A percentile compares a stretch with the other conserved stretches of the same genome.
Conservation (phyloP, 2,329 filamentous ascomycete species). For the Penicillium corylophilum region DNA sequence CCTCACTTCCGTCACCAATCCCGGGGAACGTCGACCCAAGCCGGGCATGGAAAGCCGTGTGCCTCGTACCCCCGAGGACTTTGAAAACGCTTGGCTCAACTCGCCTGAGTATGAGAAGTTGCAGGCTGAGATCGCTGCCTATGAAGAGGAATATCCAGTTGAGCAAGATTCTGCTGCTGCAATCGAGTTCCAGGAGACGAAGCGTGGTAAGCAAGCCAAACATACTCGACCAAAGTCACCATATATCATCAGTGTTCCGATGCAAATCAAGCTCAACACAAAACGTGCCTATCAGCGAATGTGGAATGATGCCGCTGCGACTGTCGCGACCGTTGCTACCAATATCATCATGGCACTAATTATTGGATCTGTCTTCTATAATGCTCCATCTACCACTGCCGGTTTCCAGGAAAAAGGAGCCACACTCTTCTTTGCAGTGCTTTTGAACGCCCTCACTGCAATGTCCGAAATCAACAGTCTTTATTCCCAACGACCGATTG, state of each 20-base stretch:
- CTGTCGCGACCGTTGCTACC: conserved; percentile 60
- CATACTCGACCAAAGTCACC: conserved; percentile 65
- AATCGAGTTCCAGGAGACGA: conserved; percentile 32
- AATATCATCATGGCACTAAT: conserved; percentile 75
- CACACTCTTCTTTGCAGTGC: conserved; percentile 78
- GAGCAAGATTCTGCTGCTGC: conserved; percentile 28
- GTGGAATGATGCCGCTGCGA: conserved; percentile 70
- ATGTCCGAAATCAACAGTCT: conserved; percentile 45
- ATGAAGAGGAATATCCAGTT: conserved; percentile 38
- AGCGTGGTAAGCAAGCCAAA: conserved; percentile 39
- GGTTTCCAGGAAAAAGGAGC: conserved; percentile 76
- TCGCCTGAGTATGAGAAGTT: conserved; percentile 48
- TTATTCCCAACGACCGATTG: conserved; percentile 23
- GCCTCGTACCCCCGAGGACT: conserved; percentile 67
- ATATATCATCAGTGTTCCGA: conserved; percentile 70
- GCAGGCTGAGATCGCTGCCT: conserved; percentile 40
- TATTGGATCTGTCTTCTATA: conserved; percentile 76
- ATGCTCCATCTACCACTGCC: conserved; percentile 60
- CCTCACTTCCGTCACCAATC: conserved; percentile 65
- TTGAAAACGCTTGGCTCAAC: conserved; percentile 55
- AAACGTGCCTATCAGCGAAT: conserved; percentile 76
- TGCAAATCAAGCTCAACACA: conserved; percentile 75
- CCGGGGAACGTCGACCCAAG: conserved; percentile 54
- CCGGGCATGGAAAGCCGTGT: conserved; percentile 60
- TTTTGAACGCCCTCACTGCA: conserved; percentile 75